phyloP scores from a whole-genome alignment of 139 green algal genomes.

The Tetraselmis striata region DNA sequence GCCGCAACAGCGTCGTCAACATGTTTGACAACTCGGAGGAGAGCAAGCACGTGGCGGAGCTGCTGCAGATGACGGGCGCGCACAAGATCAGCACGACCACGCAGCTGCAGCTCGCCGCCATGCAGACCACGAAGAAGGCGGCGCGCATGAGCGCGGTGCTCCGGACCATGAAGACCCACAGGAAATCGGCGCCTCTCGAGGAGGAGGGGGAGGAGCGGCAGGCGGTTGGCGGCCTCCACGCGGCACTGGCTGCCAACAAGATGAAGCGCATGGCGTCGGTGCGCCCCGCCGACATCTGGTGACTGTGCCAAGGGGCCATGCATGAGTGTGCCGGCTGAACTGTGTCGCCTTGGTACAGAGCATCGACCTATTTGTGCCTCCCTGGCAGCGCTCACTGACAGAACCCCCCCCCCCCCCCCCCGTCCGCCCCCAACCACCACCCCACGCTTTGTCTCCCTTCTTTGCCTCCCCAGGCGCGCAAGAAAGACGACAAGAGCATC shows the following conservation, averaged over 20 bases:
- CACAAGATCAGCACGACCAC: neutral
- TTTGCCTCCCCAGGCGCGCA: neutral
- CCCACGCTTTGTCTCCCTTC: too few relatives aligned
- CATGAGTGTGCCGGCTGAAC: too few relatives aligned
- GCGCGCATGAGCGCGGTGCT: neutral
- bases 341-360: too few relatives aligned
- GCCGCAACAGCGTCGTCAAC: neutral
- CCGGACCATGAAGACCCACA: neutral
- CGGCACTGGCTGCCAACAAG: neutral
- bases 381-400: too few relatives aligned
- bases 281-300: too few relatives aligned
- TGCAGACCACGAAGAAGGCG: neutral
- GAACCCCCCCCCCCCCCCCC: too few relatives aligned
- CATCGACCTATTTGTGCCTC: too few relatives aligned
- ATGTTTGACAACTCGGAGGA: neutral
- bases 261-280: neutral
- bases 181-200: neutral
- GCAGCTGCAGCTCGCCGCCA: neutral
- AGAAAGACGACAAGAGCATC: neutral
- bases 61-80: neutral
- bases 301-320: too few relatives aligned
- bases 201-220: neutral
- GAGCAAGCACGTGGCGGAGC: neutral
- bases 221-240: neutral
- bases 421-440: too few relatives aligned